These are phyloP conservation scores for Talaromyces sp. DNA, from an alignment of 2,329 filamentous ascomycete genomes.

Conservation along the genomic window DNA sequence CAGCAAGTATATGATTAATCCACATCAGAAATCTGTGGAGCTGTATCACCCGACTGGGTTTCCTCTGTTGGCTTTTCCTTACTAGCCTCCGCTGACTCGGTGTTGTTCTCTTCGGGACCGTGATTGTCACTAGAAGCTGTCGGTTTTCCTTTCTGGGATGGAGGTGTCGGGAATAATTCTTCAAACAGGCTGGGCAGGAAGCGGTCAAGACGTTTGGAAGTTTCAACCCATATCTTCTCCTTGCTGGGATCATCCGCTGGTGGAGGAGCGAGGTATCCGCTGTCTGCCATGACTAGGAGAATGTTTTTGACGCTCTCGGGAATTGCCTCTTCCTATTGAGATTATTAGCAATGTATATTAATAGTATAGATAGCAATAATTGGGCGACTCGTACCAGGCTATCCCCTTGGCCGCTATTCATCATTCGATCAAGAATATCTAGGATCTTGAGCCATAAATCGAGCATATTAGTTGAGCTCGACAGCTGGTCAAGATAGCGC, in stretches of 20 bases:
- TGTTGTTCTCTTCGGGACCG: not conserved
- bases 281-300: constrained; percentile 88
- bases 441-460: constrained; percentile 90
- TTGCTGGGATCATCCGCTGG: constrained; percentile 51
- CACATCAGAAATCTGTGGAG: not conserved
- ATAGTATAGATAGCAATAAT: constrained; percentile 17
- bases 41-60: not conserved
- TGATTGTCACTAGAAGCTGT: not conserved
- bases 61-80: constrained; percentile 1
- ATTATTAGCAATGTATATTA: not conserved
- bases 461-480: constrained; percentile 81
- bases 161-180: constrained; percentile 51
- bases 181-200: constrained; percentile 57
- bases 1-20: not conserved
- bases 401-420: constrained; percentile 92
- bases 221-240: constrained; percentile 57
- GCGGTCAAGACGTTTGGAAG: constrained; percentile 55
- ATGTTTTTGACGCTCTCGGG: constrained; percentile 96
- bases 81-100: not conserved
- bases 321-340: constrained; percentile 77
- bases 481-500: constrained; percentile 81
- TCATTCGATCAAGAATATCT: constrained; percentile 89
- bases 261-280: constrained; percentile 74
- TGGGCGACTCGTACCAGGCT: constrained; percentile 61
- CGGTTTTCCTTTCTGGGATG: not conserved